These are phyloP conservation scores for Edaphochlamys debaryana DNA, from an alignment of 139 green algal genomes.

Conservation along the genomic window DNA sequence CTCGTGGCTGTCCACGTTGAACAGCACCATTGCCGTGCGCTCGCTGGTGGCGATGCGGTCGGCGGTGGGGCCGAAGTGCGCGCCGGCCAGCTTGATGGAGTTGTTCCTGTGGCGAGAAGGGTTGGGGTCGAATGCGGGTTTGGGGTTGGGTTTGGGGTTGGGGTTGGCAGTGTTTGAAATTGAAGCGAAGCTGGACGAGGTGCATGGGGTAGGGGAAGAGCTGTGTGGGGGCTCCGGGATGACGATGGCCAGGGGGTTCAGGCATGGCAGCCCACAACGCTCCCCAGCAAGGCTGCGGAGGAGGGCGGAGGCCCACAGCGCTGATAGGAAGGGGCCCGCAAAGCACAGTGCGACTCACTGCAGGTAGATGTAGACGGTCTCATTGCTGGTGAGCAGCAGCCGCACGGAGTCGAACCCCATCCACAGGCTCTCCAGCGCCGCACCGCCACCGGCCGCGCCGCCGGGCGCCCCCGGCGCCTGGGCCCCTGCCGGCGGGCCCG, in stretches of 20 bases:
- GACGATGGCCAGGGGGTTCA: too few species aligned
- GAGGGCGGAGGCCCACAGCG: too few species aligned
- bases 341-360: too few species aligned
- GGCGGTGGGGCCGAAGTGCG: neutral
- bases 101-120: neutral
- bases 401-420: neutral
- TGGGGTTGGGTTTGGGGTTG: neutral
- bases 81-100: neutral
- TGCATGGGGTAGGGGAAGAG: neutral
- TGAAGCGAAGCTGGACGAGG: neutral
- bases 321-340: too few species aligned
- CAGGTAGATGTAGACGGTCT: neutral
- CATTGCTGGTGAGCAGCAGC: neutral
- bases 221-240: too few species aligned
- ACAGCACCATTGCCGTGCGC: slow-evolving; percentile 6
- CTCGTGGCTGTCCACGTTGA: neutral
- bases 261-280: neutral
- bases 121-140: too few species aligned
- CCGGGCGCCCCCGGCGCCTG: too few species aligned
- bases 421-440: neutral
- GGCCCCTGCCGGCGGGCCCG: too few species aligned
- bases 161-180: neutral
- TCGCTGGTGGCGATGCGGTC: neutral
- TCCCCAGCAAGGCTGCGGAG: too few species aligned
- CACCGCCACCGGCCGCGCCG: too few species aligned